Evolutionary conservation across 768 basidiomycete genomes (phyloP), one percentile per base, ranked within the genome.

Genomic region (Phylloporus rhodoxanthus): DNA sequence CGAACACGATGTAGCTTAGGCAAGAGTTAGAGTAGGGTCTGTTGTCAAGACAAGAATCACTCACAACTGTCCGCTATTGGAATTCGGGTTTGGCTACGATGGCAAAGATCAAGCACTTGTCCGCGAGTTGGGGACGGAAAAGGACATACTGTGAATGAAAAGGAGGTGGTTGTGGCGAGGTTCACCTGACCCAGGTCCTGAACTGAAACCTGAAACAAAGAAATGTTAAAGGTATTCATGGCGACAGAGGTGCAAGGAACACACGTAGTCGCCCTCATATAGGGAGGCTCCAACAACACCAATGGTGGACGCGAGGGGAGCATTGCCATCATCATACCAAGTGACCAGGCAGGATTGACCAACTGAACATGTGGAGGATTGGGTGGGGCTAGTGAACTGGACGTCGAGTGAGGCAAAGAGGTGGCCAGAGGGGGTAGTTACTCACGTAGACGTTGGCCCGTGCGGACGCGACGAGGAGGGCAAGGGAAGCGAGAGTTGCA

Each of bases 271-370:
- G 8, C 80, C 81, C n/a, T 73, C 74, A 54, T 77, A 88, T 28
- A 90, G 65, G 1, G 71, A 82, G 45, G 84, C 73, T 3, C 68
- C 66, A 44, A 77, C 74, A 0, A 76, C 61, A 4, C 84, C 84
- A 42, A 87, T 75, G 29, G 58, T 50, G 6, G 68, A 36, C n/a
- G 78, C 54, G 15, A 79, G 62, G 3, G 87, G 86, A 1, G 48
- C 32, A 9, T 52, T 33, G 15, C 85, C 85, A 53, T 89, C 71
- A 47, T 90, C 86, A 1, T 79, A 51, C 85, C 85, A 89, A 39
- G 70, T 49, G 7, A 87, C 73, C 0, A 61, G 64, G 65, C 82
- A 85, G 6, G 74, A 52, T 53, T 78, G 63, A 10, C 79, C 81
- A 21, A 70, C 86, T 33, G 68, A 68, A 61, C 82, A 86, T 20